Percentiles rank a stretch among this genome's conserved stretches.
These are phyloP conservation scores for Neurospora sp. DNA, from an alignment of 495 filamentous ascomycete genomes.

Conservation along the genomic window DNA sequence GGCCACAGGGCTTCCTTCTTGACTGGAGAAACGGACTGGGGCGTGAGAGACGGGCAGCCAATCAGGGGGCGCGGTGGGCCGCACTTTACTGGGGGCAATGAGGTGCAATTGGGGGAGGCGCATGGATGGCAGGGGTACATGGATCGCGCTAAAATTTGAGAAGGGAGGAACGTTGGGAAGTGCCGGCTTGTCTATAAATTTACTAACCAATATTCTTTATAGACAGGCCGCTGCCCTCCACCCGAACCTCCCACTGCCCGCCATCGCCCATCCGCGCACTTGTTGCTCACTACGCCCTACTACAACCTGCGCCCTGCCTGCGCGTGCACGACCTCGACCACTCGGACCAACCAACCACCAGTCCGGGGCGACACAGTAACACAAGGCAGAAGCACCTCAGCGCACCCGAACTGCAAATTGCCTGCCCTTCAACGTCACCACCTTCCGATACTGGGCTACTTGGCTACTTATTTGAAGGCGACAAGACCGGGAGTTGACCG, in stretches of 20 bases:
- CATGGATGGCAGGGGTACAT: slow-evolving; percentile 16
- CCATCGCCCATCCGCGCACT: slow-evolving; percentile 8
- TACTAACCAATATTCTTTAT: slow-evolving; percentile 30
- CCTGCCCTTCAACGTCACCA: not conserved
- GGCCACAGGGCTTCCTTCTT: not conserved
- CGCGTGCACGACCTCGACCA: not conserved
- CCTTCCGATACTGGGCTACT: not conserved
- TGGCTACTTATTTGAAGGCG: not conserved
- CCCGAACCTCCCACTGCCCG: slow-evolving; percentile 22
- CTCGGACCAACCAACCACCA: not conserved
- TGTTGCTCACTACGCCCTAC: slow-evolving; percentile 12
- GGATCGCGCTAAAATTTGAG: slow-evolving; percentile 25
- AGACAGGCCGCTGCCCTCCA: slow-evolving; percentile 29
- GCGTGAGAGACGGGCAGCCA: not conserved
- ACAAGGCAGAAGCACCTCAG: not conserved
- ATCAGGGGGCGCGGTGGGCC: not conserved
- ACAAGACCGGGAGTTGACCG: not conserved
- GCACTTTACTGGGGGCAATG: not conserved
- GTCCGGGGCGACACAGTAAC: slow-evolving; percentile 6
- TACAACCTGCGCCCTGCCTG: not conserved
- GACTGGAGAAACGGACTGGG: not conserved
- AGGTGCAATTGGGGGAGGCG: slow-evolving; percentile 4
- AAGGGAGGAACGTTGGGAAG: slow-evolving; percentile 21
- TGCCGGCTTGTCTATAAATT: slow-evolving; percentile 30
- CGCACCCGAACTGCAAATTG: not conserved